Evolutionary conservation across 495 filamentous ascomycete species (phyloP), one percentile per base, ranked within the genome.

Genomic region (Podospora bellae-mahoneyi): DNA sequence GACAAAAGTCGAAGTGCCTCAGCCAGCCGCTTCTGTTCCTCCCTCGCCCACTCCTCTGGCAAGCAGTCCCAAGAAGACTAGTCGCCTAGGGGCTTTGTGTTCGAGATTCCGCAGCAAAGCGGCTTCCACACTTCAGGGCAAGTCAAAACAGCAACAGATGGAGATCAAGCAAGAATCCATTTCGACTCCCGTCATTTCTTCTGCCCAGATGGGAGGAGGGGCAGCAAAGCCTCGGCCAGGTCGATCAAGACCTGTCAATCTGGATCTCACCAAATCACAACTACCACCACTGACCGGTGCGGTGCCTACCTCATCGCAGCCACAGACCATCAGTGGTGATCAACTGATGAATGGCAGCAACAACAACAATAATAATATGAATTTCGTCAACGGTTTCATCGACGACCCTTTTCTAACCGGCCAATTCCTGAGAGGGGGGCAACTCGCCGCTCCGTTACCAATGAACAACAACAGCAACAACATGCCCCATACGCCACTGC

Each of bases 351-450:
- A 58, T n/a, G 19, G 15, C 48, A 65, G 27, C 56, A 64, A 61
- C 19, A 27, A 27, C n/a, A 20, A 39, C 60, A 60, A 32, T 34
- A 60, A 57, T 34, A 64, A 57, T 10, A 64, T 55, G 23, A 64
- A 62, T 19, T 76, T 79, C 53, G 71, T 78, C 20, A 78, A 62
- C 62, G 75, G 72, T 13, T 72, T 75, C 30, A 66, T 82, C 10
- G 78, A 81, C 2, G 78, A 82, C 59, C 78, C 78, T 6, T 82
- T 83, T 64, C 54, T 69, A 57, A 71, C 76, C 19, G 65, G 67
- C 39, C 64, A 72, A 28, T 60, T 71, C 9, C 66, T 69, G 19
- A 60, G 74, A 5, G 19, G 63, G 34, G 15, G 58, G 19, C 34
- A 77, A 66, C 64, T 64, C 64, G 16, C 9, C 18, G 9, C 59